A percentile compares a stretch with the other conserved stretches of the same genome.
phyloP scores from a whole-genome alignment of 176 grass and related monocot species.

The Cenchrus purpureus region DNA sequence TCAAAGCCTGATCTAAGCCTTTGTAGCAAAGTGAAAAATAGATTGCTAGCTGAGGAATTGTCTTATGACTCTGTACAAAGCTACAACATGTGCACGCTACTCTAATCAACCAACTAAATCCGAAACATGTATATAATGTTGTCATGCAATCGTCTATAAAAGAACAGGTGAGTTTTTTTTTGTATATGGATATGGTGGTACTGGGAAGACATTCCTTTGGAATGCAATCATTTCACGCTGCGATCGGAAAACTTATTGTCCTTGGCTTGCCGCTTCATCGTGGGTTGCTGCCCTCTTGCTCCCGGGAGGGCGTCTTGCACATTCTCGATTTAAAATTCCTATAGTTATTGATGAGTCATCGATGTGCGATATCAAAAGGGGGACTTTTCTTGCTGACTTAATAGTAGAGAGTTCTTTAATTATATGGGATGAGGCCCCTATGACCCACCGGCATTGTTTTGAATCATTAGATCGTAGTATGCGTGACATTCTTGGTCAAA shows the following conservation, averaged over 20 bases:
- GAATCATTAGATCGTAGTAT: not conserved
- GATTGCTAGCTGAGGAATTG: not conserved
- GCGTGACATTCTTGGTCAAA: not conserved
- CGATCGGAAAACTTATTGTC: no score
- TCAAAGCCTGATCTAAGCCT: no score
- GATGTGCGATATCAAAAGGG: not conserved
- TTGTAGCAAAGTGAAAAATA: not conserved
- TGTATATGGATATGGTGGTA: no score
- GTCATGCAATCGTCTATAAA: no score
- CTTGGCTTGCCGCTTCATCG: no score
- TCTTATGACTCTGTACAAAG: not conserved
- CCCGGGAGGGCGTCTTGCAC: not conserved
- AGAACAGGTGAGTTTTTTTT: no score
- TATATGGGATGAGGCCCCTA: no score
- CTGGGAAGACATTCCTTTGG: no score
- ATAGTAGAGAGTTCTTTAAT: not conserved
- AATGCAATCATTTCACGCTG: no score
- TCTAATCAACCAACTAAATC: not conserved
- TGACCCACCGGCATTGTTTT: not conserved
- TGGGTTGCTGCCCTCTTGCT: no score
- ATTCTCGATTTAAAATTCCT: slow-evolving; percentile 8
- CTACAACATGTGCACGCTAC: not conserved
- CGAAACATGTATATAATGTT: no score
- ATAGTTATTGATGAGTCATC: slow-evolving; percentile 7
- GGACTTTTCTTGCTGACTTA: not conserved